Evolutionary conservation across 2,329 filamentous ascomycete genomes (phyloP), one percentile per base, ranked within the genome.

Genomic region (Akanthomyces uredinophilus): DNA sequence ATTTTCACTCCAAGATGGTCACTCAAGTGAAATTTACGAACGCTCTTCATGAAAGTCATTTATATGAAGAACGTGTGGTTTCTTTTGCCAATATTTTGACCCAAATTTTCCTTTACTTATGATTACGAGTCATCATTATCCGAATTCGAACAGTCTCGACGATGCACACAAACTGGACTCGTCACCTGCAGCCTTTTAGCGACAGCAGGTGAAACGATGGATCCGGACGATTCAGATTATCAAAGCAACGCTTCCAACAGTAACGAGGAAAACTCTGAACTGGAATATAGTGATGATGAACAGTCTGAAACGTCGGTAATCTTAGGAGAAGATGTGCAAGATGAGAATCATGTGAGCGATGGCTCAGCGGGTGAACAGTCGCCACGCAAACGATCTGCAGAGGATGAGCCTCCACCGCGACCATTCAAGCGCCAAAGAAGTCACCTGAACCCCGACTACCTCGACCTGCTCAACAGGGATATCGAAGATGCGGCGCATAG

Each of bases 381-480:
- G 16, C 64, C 65, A 1, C 66, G 71, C 27, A 78, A 78, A 64
- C 69, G 71, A 16, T 66, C 66, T 7, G 70, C 70, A 0, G 65
- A 70, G 18, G 65, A 67, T 22, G 60, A 66, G 5, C 27, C 70
- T 63, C 16, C 58, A 29, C 57, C 61, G 29, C 69, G 68, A 7
- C 77, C 78, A 3, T 76, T 79, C 64, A 85, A 85, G 67, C 76
- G 81, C 37, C 72, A 71, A 52, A 79, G 72, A 61, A 74, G 75
- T 5, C 44, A 70, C 3, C 71, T 84, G 62, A 83, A 80, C 64
- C 65, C 65, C 6, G 73, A 72, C 5, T 86, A 86, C 64, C 69
- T 85, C 14, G 71, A 74, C 27, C 69, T 86, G 1, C 75, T 86
- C 35, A 87, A 90, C 65, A 73, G 77, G 24, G 82, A 85, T 32